Evolutionary conservation across 139 green algal genomes (phyloP), one percentile per base, ranked within the genome.

Genomic region (Picochlorum sp.): DNA sequence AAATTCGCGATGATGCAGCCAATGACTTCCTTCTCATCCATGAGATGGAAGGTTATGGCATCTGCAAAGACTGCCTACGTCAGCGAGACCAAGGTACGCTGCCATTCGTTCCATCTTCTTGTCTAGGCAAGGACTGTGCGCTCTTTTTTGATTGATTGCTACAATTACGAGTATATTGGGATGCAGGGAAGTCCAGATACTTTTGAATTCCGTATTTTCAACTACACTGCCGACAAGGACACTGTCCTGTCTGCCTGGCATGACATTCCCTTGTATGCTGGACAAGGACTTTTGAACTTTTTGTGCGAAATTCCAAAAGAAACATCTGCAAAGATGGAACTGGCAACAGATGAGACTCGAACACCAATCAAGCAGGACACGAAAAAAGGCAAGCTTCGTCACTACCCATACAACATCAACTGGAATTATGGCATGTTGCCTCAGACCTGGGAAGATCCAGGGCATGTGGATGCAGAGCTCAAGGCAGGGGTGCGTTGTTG

Each of bases 371-470:
- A 98, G 86, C 94, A 99, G 75, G 94, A 98, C 76, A 92, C 83
- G 57, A 99, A 99, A 88, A 99, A 99, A 84, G 94, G 91, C 75
- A 98, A 98, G 79, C 82, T 99, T 52, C 73, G 94, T 8, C 94
- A 94, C 84, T 99, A 99, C 85, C 94, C 75, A 49, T 94, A 98
- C 89, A 98, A 98, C 91, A 99, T 99, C 84, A 97, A 99, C 86
- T 56, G 60, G 93, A 99, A 98, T 87, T 99, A 99, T 73, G 94
- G 94, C 54, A 67, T 99, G 80, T 80, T 98, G 69, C 94, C 94
- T 5, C 92, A 97, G 83, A 99, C 94, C 1, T 99, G 94, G 87
- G 87, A 95, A 72, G 87, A 95, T 73, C 87, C 87, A 13, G 71
- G 56, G 18, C 74, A 90, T 75, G 85, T 80, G 65, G 88, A 95